Percentiles rank a stretch among this genome's conserved stretches.
Evolutionary conservation across 1,139 yeast genomes (phyloP).

Genomic region (Taphrina deformans): DNA sequence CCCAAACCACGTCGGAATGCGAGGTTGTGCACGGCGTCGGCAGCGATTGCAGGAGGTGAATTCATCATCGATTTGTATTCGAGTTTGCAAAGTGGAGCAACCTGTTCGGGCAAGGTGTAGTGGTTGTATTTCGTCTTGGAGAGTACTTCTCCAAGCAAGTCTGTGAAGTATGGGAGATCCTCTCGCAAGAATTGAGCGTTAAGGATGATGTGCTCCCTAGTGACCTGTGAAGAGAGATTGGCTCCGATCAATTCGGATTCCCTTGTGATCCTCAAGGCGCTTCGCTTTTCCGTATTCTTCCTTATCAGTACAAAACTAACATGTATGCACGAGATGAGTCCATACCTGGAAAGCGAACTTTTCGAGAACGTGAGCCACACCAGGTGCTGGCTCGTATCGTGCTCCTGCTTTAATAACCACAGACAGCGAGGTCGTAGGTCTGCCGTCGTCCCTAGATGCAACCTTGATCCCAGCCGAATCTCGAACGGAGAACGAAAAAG

Average conservation of each 20-base stretch:
- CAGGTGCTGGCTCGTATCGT: slow-evolving; percentile 71
- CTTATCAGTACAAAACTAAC: not conserved
- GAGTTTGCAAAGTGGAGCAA: slow-evolving; percentile 67
- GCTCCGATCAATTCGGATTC: slow-evolving; percentile 96
- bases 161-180: slow-evolving; percentile 88
- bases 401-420: slow-evolving; percentile 88
- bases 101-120: slow-evolving; percentile 62
- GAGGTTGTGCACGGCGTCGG: slow-evolving; percentile 75
- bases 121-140: slow-evolving; percentile 60
- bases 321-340: not conserved
- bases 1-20: slow-evolving; percentile 91
- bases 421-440: slow-evolving; percentile 68
- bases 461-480: slow-evolving; percentile 46
- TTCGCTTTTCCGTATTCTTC: slow-evolving; percentile 73
- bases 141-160: slow-evolving; percentile 72
- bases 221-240: slow-evolving; percentile 62
- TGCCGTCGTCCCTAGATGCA: slow-evolving; percentile 51
- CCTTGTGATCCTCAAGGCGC: slow-evolving; percentile 90
- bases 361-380: slow-evolving; percentile 81
- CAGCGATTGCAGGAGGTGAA: slow-evolving; percentile 60
- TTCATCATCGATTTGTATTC: slow-evolving; percentile 55
- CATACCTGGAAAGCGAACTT: slow-evolving; percentile 65
- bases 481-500: slow-evolving; percentile 28
- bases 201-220: slow-evolving; percentile 82
- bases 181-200: slow-evolving; percentile 80